Evolutionary conservation across 192 early-diverging fungal genomes (phyloP), one percentile per base, ranked within the genome.

Genomic region (Backusella liffmaniae): DNA sequence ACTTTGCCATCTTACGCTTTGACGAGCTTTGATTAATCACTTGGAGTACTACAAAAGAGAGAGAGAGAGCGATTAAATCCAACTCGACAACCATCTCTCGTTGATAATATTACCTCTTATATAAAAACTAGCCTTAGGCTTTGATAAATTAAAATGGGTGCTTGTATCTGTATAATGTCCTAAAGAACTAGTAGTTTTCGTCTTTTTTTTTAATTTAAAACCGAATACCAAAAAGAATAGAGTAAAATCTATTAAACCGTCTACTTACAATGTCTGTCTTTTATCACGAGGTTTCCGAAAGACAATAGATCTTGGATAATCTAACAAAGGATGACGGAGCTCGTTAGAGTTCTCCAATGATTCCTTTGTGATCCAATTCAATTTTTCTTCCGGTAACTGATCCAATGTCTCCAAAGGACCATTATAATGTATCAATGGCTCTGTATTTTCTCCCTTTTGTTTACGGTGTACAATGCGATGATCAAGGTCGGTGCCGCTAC

Each of bases 341-440:
- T 44, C 70, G 18, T 66, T 56, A 18, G 36, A 67, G 59, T 74
- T 67, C 8, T 74, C 78, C 18, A 49, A 21, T 0, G 79, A 37
- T 13, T 62, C 30, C 7, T 70, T 72, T 29, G 68, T 56, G 0
- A 80, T 67, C 79, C 79, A 80, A 12, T 59, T 56, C 26, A 77
- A 53, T 21, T 72, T 76, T 46, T 80, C 75, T 36, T 72, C 51
- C 0, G 79, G 49, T 26, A 80, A 51, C 70, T 77, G 75, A 29
- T 80, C 79, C 36, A 80, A 34, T 18, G 75, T 77, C 6, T 76
- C 72, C 18, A 51, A 29, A 0, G 72, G 69, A 0, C 79, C 79
- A 66, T 80, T 76, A 21, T 80, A 80, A 32, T 80, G 71, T 1
- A 80, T 51, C 12, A 75, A 59, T 6, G 79, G 75, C 36, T 73